Conservation (phyloP, 139 green algal genomes). For the Tetratostichococcus sp. region DNA sequence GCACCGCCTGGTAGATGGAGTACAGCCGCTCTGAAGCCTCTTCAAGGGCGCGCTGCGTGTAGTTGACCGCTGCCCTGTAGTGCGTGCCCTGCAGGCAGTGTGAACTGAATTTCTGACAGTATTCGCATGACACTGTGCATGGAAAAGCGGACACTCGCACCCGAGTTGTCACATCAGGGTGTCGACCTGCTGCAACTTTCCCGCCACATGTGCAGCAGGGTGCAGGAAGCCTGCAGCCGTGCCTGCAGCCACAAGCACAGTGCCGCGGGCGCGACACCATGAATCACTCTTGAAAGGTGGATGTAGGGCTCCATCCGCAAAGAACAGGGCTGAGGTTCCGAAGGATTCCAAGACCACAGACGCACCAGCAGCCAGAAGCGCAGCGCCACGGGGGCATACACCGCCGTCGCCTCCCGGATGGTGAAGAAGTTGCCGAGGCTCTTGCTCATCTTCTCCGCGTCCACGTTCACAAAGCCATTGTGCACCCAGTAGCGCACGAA, state of each 20-base stretch:
- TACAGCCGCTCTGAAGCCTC: slow-evolving; percentile 79
- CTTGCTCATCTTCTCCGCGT: slow-evolving; percentile 98
- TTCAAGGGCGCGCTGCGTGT: slow-evolving; percentile 79
- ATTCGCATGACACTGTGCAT: too few relatives aligned
- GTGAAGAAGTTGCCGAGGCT: slow-evolving; percentile 98
- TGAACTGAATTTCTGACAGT: too few relatives aligned
- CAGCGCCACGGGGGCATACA: slow-evolving; percentile 83
- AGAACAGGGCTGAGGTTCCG: too few relatives aligned
- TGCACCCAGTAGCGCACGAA: slow-evolving; percentile 94
- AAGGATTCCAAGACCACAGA: background rate
- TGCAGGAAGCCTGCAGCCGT: too few relatives aligned
- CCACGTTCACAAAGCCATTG: slow-evolving; percentile 95
- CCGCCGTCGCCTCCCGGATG: slow-evolving; percentile 78
- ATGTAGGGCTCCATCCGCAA: too few relatives aligned
- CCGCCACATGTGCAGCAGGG: too few relatives aligned
- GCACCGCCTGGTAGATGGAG: slow-evolving; percentile 85
- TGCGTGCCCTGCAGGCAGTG: slow-evolving; percentile 51
- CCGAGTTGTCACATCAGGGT: too few relatives aligned
- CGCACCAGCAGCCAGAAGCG: slow-evolving; percentile 84
- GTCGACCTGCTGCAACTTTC: too few relatives aligned
- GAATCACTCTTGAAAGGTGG: too few relatives aligned
- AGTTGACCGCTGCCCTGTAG: slow-evolving; percentile 92
- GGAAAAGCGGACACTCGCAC: too few relatives aligned
- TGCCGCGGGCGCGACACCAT: slow-evolving; percentile 75
- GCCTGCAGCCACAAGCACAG: slow-evolving; percentile 90